Conservation (phyloP, 169 alveolate genomes). For the Plasmodium berghei region DNA sequence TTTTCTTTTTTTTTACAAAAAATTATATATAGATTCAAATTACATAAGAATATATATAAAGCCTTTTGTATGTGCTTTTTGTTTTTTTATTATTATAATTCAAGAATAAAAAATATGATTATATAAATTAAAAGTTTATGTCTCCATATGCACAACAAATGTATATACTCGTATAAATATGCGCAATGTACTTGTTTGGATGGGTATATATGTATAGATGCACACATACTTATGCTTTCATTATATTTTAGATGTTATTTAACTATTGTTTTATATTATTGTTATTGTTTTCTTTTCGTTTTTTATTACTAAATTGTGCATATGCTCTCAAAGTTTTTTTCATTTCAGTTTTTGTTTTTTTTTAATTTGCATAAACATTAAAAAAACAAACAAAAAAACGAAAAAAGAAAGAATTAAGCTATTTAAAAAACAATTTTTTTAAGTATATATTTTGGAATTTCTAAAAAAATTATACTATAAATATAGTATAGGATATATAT, state of each 20-base stretch:
- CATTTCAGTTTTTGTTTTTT: conserved; percentile 1
- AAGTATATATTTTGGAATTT: no score
- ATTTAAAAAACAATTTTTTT: neutral
- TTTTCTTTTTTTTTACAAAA: conserved; percentile 8
- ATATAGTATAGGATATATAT: no score
- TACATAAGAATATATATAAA: conserved; percentile 6
- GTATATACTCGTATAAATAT: neutral
- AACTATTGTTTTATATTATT: neutral
- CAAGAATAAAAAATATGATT: neutral
- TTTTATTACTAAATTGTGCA: neutral
- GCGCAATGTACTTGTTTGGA: neutral
- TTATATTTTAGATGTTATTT: neutral
- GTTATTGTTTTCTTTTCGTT: neutral
- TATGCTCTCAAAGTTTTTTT: neutral
- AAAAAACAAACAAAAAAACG: neutral
- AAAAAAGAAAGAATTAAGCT: neutral
- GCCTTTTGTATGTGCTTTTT: neutral
- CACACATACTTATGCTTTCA: neutral
- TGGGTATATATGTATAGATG: neutral
- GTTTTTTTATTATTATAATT: conserved; percentile 3
- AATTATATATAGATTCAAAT: neutral
- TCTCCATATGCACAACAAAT: neutral
- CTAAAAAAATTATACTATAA: no score
- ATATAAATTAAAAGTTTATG: neutral
- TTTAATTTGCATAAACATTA: conserved; percentile 3